A percentile compares a stretch with the other conserved stretches of the same genome.
These are phyloP conservation scores for sunflower (Helianthus annuus) DNA, from an alignment of 129 eudicot genomes.

Conservation along the genomic window HanXRQr2.0-SUNRISE NC_035438.2:47481025-47481524, in stretches of 20 bases:
- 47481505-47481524: no score
- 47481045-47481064: not conserved
- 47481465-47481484: no score
- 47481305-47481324: not conserved
- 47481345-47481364: not conserved
- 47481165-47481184: not conserved
- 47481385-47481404: not conserved
- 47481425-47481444: not conserved
- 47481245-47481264: not conserved
- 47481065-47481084: no score
- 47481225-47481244: no score
- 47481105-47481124: constrained; percentile 11
- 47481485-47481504: no score
- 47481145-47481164: not conserved
- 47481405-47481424: not conserved
- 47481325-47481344: not conserved
- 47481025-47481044: not conserved
- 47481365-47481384: not conserved
- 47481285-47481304: not conserved
- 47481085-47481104: constrained; percentile 5
- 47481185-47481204: not conserved
- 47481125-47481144: not conserved
- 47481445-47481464: not conserved
- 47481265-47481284: no score
- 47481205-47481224: not conserved